Base-by-base conservation (phyloP, 1,284 basidiomycete species). In the Anthracocystis setariae region DNA sequence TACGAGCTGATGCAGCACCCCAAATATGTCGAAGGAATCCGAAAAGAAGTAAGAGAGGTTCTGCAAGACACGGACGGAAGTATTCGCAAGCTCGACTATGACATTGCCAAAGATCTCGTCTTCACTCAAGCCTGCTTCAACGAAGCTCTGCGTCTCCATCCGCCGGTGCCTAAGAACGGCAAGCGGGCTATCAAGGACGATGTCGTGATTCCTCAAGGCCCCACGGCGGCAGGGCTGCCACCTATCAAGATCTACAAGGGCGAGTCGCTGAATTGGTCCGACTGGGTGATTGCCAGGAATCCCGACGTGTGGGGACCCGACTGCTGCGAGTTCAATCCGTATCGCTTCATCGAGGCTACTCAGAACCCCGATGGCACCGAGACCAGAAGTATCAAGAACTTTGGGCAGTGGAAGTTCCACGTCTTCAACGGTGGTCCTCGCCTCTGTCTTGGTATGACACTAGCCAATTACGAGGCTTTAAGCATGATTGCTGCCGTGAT, bases 201-300 rank as follows among this genome's bases (percentile, higher is more conserved):
- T 27, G 58, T 80, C 18, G 50, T 80, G 40, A 44, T 60, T 7
- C 78, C 75, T 5, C 66, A 74, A 24, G 73, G 69, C 3, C 70
- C 65, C 8, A 74, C 56, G 17, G 67, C 70, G 1, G 46, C 57
- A 20, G 68, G 69, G 13, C 59, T 80, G 23, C 77, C 76, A n/a
- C 64, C 76, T 27, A 48, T 79, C 50, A 63, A 62, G 39, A 48
- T 79, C 18, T 68, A 75, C 17, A 65, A 60, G 8, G 69, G 69
- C 18, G 76, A 79, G 50, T 13, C 46, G 45, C 27, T 77, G 10
- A 61, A 56, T 33, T 80, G 76, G 76, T 75, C 68, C 29, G 78
- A 80, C 53, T 80, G 77, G 77, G 75, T 71, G 20, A 78, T 80
- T 53, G 68, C 61, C 5, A 57, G 78, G 10, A 64, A 72, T 39